Base-by-base conservation (phyloP, 2,329 filamentous ascomycete species). In the Thelonectria blattea region DNA sequence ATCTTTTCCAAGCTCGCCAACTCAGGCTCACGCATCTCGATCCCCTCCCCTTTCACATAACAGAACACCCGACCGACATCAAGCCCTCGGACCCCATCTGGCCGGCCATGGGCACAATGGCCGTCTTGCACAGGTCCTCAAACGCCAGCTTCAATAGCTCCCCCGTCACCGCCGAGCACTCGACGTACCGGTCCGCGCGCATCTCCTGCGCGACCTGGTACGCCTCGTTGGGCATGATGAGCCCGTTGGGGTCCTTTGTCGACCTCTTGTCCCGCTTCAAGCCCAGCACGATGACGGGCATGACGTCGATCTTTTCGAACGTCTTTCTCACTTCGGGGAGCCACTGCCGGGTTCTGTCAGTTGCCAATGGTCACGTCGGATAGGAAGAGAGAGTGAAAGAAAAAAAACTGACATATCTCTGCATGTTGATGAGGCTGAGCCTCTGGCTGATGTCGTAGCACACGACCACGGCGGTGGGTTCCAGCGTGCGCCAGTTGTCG, bases 391-490 rank as follows among this genome's bases (percentile, higher is more conserved):
- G 61, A 48, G 51, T 6, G 22, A 53, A 15, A 27, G 53, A 37
- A 22, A n/a, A 12, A 22, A 27, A 17, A 78, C 83, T 64, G 60
- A 88, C 85, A 68, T 82, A 74, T 74, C 80, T 76, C 70, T 85
- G 80, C 77, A 87, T 79, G 68, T 87, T 85, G 66, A 86, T 81
- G 54, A 88, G 79, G 66, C 80, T 86, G 45, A 83, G 70, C 43
- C 86, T 79, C 63, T 83, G 82, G 72, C 82, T 84, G 68, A 88
- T 86, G 68, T 88, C 85, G 68, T 85, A 88, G 73, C 86, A 88
- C 59, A 88, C 74, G 27, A 88, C 75, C 52, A 88, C 75, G 30
- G 88, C 75, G 70, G 88, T 82, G 0, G 86, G 86, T 14, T 79
- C 78, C 17, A 88, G 75, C n/a, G 83, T 75, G 48, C 77, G 81